A percentile compares a stretch with the other conserved stretches of the same genome.
phyloP scores from a whole-genome alignment of 495 filamentous ascomycete species.

The Neurospora sublineolata region DNA sequence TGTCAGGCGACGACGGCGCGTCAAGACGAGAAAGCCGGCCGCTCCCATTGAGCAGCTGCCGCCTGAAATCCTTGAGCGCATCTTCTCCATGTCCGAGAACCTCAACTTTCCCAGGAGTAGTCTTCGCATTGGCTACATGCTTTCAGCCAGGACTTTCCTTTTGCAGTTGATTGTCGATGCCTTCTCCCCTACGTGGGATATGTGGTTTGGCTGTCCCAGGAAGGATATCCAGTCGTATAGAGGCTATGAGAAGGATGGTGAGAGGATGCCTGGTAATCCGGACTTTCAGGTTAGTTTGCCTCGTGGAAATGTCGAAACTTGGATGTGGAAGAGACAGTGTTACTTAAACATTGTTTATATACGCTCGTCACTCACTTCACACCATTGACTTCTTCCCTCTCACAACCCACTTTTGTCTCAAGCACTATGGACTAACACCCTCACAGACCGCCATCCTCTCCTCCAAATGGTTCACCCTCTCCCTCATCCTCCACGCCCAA shows the following conservation, averaged over 20 bases:
- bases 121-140: conserved; percentile 21
- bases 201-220: conserved; percentile 14
- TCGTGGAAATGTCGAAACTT: not conserved
- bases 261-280: conserved; percentile 16
- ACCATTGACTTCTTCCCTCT: not conserved
- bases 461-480: conserved; percentile 18
- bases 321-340: not conserved
- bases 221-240: not conserved
- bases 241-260: not conserved
- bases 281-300: conserved; percentile 21
- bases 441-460: conserved; percentile 21
- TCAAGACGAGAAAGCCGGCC: conserved; percentile 9
- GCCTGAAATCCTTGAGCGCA: conserved; percentile 30
- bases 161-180: conserved; percentile 18
- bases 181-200: conserved; percentile 30
- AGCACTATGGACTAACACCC: not conserved
- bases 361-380: not conserved
- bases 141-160: conserved; percentile 20
- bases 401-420: not conserved
- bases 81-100: conserved; percentile 29
- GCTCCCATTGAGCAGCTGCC: conserved; percentile 28
- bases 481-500: conserved; percentile 21
- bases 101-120: conserved; percentile 25
- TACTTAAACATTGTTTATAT: not conserved
- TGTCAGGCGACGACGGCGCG: not conserved